Conservation (phyloP, 2,329 filamentous ascomycete species). For the Colletotrichum sp. region DNA sequence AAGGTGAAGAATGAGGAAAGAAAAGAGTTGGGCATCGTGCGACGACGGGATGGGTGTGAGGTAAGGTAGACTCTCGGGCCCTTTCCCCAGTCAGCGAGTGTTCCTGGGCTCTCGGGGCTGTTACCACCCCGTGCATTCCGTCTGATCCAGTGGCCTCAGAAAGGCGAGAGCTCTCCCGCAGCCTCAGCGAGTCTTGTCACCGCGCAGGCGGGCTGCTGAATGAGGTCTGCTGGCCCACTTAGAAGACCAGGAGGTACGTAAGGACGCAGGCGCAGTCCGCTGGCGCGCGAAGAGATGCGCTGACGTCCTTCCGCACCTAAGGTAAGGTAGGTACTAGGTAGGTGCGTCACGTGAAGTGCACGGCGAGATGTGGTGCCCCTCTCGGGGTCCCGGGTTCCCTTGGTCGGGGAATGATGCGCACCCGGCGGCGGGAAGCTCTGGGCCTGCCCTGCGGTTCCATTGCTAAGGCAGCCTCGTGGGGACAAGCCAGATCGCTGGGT, state of each 20-base stretch:
- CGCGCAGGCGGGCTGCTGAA: neutral
- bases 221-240: neutral
- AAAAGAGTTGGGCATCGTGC: neutral
- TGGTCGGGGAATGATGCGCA: neutral
- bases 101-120: neutral
- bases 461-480: neutral
- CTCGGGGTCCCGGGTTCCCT: neutral
- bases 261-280: neutral
- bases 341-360: neutral
- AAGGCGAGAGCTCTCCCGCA: neutral
- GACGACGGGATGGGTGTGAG: neutral
- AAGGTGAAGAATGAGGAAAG: neutral
- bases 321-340: neutral
- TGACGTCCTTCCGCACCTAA: neutral
- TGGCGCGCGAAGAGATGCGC: neutral
- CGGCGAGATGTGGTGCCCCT: neutral
- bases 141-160: neutral
- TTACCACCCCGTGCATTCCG: constrained; percentile 1
- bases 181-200: neutral
- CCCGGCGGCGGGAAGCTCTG: neutral
- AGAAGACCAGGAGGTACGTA: neutral
- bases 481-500: neutral
- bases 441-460: neutral
- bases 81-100: neutral
- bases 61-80: neutral